Conservation (phyloP, 352 stramenopile species). For the Aphanomyces cochlioides region DNA sequence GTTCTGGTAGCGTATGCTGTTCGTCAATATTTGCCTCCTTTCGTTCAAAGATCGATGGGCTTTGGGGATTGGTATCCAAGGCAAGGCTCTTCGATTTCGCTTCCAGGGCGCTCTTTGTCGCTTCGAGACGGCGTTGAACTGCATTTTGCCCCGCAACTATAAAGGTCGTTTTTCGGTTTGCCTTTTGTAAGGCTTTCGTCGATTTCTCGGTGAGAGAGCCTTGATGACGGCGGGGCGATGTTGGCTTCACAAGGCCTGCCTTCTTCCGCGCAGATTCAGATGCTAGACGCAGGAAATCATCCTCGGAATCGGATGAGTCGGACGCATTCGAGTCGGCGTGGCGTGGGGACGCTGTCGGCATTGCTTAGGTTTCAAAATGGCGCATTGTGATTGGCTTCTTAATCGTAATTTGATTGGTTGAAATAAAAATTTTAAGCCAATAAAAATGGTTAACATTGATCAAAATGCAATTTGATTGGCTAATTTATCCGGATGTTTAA, state of each 20-base stretch:
- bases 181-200: slow-evolving; percentile 8
- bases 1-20: not conserved
- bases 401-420: slow-evolving; percentile 1
- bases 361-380: slow-evolving; percentile 13
- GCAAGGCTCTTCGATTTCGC: slow-evolving; percentile 17
- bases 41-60: slow-evolving; percentile 21
- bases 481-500: slow-evolving; percentile 14
- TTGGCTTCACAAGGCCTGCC: slow-evolving; percentile 6
- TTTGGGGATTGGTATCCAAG: not conserved
- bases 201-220: slow-evolving; percentile 3
- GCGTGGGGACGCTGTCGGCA: not conserved
- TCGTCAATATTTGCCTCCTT: not conserved
- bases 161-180: slow-evolving; percentile 20
- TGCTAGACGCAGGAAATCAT: slow-evolving; percentile 28
- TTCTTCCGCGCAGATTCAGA: slow-evolving; percentile 21
- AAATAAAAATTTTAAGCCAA: not conserved
- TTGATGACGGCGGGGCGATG: not conserved
- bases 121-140: slow-evolving; percentile 12
- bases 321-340: slow-evolving; percentile 1
- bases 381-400: slow-evolving; percentile 22
- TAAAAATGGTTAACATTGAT: not conserved
- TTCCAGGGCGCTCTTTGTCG: slow-evolving; percentile 11
- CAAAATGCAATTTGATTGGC: slow-evolving; percentile 8
- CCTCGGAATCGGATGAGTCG: slow-evolving; percentile 26
- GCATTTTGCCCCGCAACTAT: slow-evolving; percentile 22